Percentiles rank a stretch among this genome's conserved stretches.
Conservation (phyloP, 768 basidiomycete genomes). For the Phlegmacium glaucopus region DNA sequence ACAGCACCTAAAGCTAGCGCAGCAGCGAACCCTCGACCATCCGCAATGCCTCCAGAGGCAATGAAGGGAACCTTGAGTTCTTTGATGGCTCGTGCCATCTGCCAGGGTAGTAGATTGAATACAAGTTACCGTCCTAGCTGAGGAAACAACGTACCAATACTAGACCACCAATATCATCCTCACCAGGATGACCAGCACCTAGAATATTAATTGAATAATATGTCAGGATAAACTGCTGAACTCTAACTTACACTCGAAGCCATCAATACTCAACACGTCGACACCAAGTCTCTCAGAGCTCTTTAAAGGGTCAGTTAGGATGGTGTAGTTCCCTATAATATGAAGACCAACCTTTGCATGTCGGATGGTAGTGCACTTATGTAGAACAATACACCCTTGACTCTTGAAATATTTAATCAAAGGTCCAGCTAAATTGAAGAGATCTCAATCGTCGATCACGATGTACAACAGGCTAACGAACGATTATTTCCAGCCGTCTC, state of each 20-base stretch:
- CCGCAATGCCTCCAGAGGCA: slow-evolving; percentile 89
- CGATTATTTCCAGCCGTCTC: slow-evolving; percentile 94
- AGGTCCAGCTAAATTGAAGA: slow-evolving; percentile 52
- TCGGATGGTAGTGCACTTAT: slow-evolving; percentile 86
- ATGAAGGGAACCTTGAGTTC: slow-evolving; percentile 84
- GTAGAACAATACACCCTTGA: slow-evolving; percentile 75
- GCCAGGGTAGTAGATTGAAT: slow-evolving; percentile 1
- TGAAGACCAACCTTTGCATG: slow-evolving; percentile 66
- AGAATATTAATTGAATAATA: slow-evolving; percentile 7
- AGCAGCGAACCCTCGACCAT: slow-evolving; percentile 80
- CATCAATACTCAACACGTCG: slow-evolving; percentile 87
- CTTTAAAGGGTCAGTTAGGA: slow-evolving; percentile 14
- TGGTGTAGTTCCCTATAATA: neutral
- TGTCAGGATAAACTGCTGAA: neutral
- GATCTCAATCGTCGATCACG: neutral
- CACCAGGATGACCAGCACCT: slow-evolving; percentile 94
- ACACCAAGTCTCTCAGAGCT: slow-evolving; percentile 73
- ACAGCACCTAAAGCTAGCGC: slow-evolving; percentile 79
- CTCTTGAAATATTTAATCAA: slow-evolving; percentile 80
- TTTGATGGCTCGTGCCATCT: slow-evolving; percentile 85
- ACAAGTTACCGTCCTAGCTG: neutral
- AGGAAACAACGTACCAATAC: slow-evolving; percentile 56
- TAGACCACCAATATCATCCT: slow-evolving; percentile 87
- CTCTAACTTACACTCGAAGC: slow-evolving; percentile 72
- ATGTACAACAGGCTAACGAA: slow-evolving; percentile 32